Evolutionary conservation across 495 filamentous ascomycete genomes (phyloP).

Genomic region (Durotheca rogersii): DNA sequence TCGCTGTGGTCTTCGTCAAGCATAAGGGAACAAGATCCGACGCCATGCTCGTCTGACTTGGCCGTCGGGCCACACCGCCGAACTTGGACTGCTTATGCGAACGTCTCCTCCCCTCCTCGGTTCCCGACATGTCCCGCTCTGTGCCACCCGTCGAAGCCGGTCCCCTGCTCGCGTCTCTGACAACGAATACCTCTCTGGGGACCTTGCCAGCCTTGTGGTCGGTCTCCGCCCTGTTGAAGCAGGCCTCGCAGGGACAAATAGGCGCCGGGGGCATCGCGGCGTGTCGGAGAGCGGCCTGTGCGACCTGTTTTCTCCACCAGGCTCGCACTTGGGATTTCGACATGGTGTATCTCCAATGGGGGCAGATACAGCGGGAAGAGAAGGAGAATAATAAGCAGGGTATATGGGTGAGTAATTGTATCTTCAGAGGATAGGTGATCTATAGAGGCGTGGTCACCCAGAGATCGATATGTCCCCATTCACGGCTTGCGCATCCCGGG

Average conservation of each 20-base stretch:
- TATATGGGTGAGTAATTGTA: neutral
- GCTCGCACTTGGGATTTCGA: conserved; percentile 23
- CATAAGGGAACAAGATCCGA: conserved; percentile 30
- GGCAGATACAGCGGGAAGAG: neutral
- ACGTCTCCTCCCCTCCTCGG: conserved; percentile 9
- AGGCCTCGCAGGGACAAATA: conserved; percentile 34
- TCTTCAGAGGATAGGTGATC: no score
- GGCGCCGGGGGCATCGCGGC: conserved; percentile 9
- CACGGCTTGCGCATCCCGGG: neutral
- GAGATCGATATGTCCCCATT: neutral
- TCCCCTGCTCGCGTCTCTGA: neutral
- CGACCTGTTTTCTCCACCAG: conserved; percentile 31
- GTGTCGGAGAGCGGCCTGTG: conserved; percentile 17
- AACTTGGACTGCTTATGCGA: conserved; percentile 23
- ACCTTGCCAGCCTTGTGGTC: conserved; percentile 19
- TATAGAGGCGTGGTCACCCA: no score
- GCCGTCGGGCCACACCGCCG: conserved; percentile 7
- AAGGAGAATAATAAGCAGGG: neutral
- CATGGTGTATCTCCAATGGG: conserved; percentile 5
- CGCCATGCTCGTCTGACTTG: conserved; percentile 22
- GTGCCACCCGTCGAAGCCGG: neutral
- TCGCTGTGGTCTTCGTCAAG: conserved; percentile 5
- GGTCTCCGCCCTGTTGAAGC: conserved; percentile 31
- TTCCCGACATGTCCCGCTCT: conserved; percentile 1
- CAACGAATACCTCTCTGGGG: conserved; percentile 24